phyloP scores from a whole-genome alignment of 192 early-diverging fungal genomes.

The Rhizoclosmatium globosum region DNA sequence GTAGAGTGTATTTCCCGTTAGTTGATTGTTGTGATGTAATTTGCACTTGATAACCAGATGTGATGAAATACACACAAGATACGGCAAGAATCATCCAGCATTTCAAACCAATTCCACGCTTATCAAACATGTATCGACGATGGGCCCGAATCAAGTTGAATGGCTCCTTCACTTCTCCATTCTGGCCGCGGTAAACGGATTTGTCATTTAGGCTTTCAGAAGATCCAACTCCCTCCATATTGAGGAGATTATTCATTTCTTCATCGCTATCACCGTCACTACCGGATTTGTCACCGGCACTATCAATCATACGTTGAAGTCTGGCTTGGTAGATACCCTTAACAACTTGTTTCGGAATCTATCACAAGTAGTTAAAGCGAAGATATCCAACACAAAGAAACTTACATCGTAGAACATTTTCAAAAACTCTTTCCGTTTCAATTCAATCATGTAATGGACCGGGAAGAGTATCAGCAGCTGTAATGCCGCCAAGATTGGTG shows the following conservation, averaged over 20 bases:
- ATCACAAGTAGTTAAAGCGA: constrained; percentile 32
- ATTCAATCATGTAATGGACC: constrained; percentile 1
- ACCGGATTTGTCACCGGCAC: constrained; percentile 27
- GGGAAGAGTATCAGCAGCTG: constrained; percentile 5
- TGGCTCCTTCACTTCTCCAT: background rate
- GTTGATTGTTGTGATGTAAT: background rate
- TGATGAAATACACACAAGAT: constrained; percentile 45
- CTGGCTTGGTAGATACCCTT: constrained; percentile 49
- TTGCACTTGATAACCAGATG: constrained; percentile 17
- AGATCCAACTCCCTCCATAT: background rate
- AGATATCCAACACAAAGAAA: background rate
- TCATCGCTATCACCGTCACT: constrained; percentile 31
- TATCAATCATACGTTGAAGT: constrained; percentile 5
- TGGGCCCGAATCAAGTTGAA: background rate
- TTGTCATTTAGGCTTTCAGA: background rate
- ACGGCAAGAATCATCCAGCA: constrained; percentile 32
- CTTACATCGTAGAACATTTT: background rate
- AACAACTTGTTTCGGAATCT: constrained; percentile 51
- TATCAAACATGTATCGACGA: constrained; percentile 29
- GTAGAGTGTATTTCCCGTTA: constrained; percentile 27
- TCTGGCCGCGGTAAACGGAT: background rate
- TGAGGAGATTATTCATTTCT: background rate
- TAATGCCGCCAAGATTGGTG: background rate
- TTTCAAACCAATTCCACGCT: constrained; percentile 38
- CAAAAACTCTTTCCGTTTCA: constrained; percentile 20